Evolutionary conservation across 805 yeast species (phyloP), one percentile per base, ranked within the genome.

Genomic region (Scheffersomyces lignosus): DNA sequence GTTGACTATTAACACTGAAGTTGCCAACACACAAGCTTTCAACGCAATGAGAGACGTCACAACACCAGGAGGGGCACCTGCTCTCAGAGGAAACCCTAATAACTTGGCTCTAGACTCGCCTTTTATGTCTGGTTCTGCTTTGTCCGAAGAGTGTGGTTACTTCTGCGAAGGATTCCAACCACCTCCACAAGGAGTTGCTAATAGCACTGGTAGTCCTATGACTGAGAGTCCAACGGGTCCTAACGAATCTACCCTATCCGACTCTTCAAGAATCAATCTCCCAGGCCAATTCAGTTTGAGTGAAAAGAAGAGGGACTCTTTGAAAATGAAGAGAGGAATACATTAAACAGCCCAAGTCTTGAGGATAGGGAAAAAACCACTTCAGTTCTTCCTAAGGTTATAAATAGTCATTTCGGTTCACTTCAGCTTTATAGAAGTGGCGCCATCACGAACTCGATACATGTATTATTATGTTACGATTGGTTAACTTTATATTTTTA

Each of bases 261-360:
- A 46, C 33, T 43, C 52, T 3, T 33, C 49, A 4, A 40, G 33
- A 33, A 48, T 59, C 20, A 53, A 53, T 40, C 48, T 64, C 35
- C 65, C 66, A 9, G 40, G 52, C 10, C 66, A 62, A 40, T 54
- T 58, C 33, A 61, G 62, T 27, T 52, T 68, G 39, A 65, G 70
- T 45, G 75, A 70, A 37, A 69, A 67, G 55, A 70, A 70, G 53
- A 54, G 75, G 41, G 75, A 70, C 32, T 64, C 71, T 17, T 59
- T 70, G 44, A 69, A 67, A 43, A 47, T 70, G 51, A 70, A 70
- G 38, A 56, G 75, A 52, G 75, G 75, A 22, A 70, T 69, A 18
- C 71, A 60, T 46, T 69, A 52, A 41, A 8, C 22, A n/a, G n/a
- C n/a, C n/a, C n/a, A n/a, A 29, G 20, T 17, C 12, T 10, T 13